A percentile compares a stretch with the other conserved stretches of the same genome.
Conservation (phyloP, 2,329 filamentous ascomycete genomes). For the Aquanectria penicillioides region DNA sequence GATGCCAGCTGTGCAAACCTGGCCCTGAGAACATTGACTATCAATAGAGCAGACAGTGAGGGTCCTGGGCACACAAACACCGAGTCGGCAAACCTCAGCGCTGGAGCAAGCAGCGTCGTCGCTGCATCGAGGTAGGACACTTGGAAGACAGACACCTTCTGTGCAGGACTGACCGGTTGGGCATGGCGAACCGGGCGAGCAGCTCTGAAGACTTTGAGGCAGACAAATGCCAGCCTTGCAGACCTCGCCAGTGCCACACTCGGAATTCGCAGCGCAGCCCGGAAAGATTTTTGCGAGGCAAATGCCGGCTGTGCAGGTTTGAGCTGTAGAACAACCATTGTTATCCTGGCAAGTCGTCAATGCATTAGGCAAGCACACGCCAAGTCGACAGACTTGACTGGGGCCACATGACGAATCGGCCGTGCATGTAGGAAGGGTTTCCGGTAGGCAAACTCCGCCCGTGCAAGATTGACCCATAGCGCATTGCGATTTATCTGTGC, state of each 20-base stretch:
- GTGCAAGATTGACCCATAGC: background rate
- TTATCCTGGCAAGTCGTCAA: background rate
- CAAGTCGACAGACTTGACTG: constrained; percentile 1
- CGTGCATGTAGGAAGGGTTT: background rate
- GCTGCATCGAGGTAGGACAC: background rate
- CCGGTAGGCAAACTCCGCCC: constrained; percentile 1
- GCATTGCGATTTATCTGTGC: background rate
- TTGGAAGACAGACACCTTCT: constrained; percentile 1
- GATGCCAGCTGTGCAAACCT: constrained; percentile 2
- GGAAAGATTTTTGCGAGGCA: background rate
- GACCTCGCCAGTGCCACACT: background rate
- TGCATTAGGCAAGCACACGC: constrained; percentile 7
- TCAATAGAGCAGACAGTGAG: background rate
- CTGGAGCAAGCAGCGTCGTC: background rate
- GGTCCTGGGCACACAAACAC: constrained; percentile 5
- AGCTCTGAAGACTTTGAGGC: background rate
- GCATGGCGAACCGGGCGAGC: background rate
- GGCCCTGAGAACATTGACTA: background rate
- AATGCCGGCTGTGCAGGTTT: constrained; percentile 4
- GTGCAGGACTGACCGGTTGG: background rate
- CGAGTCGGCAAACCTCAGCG: background rate
- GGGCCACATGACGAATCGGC: background rate
- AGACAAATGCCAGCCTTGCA: constrained; percentile 9
- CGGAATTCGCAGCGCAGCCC: background rate
- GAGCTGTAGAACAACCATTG: background rate